Conservation (phyloP, 805 yeast species). For the Candida andamanensis region DNA sequence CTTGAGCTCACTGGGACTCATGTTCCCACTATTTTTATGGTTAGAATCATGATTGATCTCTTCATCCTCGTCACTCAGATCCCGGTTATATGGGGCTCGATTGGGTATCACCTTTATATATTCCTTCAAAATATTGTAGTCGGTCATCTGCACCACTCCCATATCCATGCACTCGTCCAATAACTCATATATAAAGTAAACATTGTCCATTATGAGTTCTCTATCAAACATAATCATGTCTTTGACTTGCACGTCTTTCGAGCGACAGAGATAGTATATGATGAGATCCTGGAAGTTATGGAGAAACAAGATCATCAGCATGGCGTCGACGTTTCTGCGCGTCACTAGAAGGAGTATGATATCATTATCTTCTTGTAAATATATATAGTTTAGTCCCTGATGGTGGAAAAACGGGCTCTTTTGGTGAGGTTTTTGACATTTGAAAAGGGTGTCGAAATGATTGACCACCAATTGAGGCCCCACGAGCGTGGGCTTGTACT, state of each 20-base stretch:
- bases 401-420: slow-evolving; percentile 40
- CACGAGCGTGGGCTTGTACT: slow-evolving; percentile 29
- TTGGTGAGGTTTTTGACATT: slow-evolving; percentile 15
- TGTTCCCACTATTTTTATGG: slow-evolving; percentile 9
- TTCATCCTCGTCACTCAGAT: slow-evolving; percentile 5
- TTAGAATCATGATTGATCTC: slow-evolving; percentile 8
- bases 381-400: slow-evolving; percentile 53
- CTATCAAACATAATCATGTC: slow-evolving; percentile 46
- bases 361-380: slow-evolving; percentile 42
- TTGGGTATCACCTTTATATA: slow-evolving; percentile 58
- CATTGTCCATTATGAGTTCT: slow-evolving; percentile 67
- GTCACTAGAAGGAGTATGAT: slow-evolving; percentile 39
- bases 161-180: slow-evolving; percentile 86
- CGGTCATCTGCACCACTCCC: slow-evolving; percentile 84
- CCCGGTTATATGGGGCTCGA: slow-evolving; percentile 14
- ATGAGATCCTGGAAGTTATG: slow-evolving; percentile 30
- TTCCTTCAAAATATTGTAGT: slow-evolving; percentile 70
- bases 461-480: slow-evolving; percentile 17
- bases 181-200: slow-evolving; percentile 71
- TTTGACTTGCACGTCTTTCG: neutral
- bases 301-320: slow-evolving; percentile 55
- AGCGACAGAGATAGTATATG: slow-evolving; percentile 21
- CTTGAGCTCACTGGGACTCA: slow-evolving; percentile 7
- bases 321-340: slow-evolving; percentile 46
- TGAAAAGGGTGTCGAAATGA: slow-evolving; percentile 21